Conservation (phyloP, 805 yeast species). For the Barnettozyma californica region DNA sequence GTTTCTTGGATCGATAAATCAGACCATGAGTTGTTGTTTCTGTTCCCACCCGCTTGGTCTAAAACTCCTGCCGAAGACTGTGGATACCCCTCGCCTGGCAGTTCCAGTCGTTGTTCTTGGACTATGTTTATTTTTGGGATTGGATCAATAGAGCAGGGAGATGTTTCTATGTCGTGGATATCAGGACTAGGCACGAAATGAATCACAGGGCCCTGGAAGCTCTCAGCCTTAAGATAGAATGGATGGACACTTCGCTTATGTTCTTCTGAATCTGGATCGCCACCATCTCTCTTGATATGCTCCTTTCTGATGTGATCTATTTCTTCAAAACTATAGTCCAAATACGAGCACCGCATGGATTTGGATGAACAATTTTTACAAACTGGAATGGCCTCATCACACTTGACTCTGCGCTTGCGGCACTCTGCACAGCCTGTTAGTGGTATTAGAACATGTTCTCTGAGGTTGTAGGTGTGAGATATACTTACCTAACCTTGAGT, state of each 20-base stretch:
- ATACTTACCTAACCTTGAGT: conserved; percentile 32
- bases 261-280: neutral
- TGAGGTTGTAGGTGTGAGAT: neutral
- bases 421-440: conserved; percentile 55
- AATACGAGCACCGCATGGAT: conserved; percentile 20
- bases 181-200: neutral
- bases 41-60: neutral
- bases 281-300: neutral
- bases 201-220: neutral
- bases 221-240: neutral
- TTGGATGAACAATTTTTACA: conserved; percentile 43
- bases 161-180: neutral
- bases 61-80: neutral
- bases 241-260: neutral
- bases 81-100: neutral
- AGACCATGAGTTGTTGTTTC: neutral
- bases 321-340: conserved; percentile 14
- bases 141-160: neutral
- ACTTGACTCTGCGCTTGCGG: conserved; percentile 52
- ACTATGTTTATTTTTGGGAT: neutral
- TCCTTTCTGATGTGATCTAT: conserved; percentile 6
- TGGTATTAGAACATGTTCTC: neutral
- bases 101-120: neutral
- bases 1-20: neutral
- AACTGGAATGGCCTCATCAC: conserved; percentile 54